phyloP scores from a whole-genome alignment of 495 filamentous ascomycete genomes.

The Aspergillus biplanus region DNA sequence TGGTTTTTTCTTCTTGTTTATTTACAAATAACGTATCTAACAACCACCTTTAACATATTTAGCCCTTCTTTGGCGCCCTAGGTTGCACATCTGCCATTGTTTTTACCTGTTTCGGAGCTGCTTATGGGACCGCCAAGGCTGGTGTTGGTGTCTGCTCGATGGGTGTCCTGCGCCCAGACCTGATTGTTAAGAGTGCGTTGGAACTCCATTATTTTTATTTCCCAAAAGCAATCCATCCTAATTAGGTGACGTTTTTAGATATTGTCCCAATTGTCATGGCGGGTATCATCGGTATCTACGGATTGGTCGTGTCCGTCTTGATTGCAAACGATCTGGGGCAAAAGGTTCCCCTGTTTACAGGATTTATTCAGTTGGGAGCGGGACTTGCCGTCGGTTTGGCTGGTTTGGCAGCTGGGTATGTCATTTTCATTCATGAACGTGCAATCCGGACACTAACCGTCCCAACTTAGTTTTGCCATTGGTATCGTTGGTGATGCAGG shows the following conservation, averaged over 20 bases:
- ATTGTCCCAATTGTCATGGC: slow-evolving; percentile 99
- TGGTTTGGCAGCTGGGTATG: slow-evolving; percentile 91
- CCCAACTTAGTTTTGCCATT: slow-evolving; percentile 75
- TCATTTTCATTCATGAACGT: slow-evolving; percentile 9
- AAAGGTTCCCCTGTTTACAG: slow-evolving; percentile 82
- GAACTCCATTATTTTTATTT: background rate
- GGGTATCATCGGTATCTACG: slow-evolving; percentile 99
- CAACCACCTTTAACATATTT: slow-evolving; percentile 33
- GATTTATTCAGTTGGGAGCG: slow-evolving; percentile 96
- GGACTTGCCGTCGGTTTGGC: slow-evolving; percentile 95
- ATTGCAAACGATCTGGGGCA: slow-evolving; percentile 92
- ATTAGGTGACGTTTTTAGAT: slow-evolving; percentile 58
- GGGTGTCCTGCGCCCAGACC: slow-evolving; percentile 95
- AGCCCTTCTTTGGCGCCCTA: slow-evolving; percentile 99
- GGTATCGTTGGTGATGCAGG: slow-evolving; percentile 99
- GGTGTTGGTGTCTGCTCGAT: slow-evolving; percentile 98
- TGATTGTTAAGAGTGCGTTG: slow-evolving; percentile 97
- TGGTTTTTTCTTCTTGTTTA: background rate
- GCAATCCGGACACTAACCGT: slow-evolving; percentile 17
- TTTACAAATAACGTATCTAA: background rate
- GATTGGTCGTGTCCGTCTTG: slow-evolving; percentile 96
- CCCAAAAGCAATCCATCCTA: slow-evolving; percentile 16
- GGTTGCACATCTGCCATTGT: slow-evolving; percentile 98
- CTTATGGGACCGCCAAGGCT: slow-evolving; percentile 98
- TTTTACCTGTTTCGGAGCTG: slow-evolving; percentile 98